Evolutionary conservation across 768 basidiomycete species (phyloP), one percentile per base, ranked within the genome.

Genomic region (Podaxis mareebaensis): DNA sequence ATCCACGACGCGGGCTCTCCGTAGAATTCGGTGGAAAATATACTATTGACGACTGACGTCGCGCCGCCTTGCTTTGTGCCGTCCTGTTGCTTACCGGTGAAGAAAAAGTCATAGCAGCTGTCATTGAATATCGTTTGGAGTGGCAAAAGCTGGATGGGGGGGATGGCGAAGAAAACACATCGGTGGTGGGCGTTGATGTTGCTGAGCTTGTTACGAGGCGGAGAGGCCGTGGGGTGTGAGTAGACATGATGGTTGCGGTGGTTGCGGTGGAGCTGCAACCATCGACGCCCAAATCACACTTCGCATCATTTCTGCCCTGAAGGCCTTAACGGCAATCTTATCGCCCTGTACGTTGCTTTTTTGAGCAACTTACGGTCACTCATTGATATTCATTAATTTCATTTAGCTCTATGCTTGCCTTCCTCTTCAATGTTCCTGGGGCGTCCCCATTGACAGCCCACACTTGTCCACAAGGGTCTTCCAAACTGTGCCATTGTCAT

Each of bases 21-120:
- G 33, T 60, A 55, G 52, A 64, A 39, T 73, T 67, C n/a, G 71
- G 68, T 39, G 77, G 71, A 65, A 76, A 74, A 64, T 87, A 87
- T 2, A 82, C 82, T 51, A 87, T 87, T 1, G 85, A 83, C 12
- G 85, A 84, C 67, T 84, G 81, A 40, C 83, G 76, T 40, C 81
- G 77, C 39, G 73, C 59, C n/a, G 67, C 64, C 22, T 60, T 66
- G 58, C 7, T 28, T 20, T 53, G 20, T 26, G 60, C 40, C 15
- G 49, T 20, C 7, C 33, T 33, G 8, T 24, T 20, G 24, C 26
- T 30, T n/a, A 42, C 40, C 10, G 59, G 36, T 17, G 48, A 58
- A n/a, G 57, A 56, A n/a, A 22, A 39, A 13, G 30, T 39, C 4
- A n/a, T 49, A 1, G 48, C 36, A 42, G 60, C 51, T 33, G 36